Percentiles rank a stretch among this genome's conserved stretches.
Evolutionary conservation across 2,329 filamentous ascomycete genomes (phyloP).

Genomic region (Sporothrix luriei): DNA sequence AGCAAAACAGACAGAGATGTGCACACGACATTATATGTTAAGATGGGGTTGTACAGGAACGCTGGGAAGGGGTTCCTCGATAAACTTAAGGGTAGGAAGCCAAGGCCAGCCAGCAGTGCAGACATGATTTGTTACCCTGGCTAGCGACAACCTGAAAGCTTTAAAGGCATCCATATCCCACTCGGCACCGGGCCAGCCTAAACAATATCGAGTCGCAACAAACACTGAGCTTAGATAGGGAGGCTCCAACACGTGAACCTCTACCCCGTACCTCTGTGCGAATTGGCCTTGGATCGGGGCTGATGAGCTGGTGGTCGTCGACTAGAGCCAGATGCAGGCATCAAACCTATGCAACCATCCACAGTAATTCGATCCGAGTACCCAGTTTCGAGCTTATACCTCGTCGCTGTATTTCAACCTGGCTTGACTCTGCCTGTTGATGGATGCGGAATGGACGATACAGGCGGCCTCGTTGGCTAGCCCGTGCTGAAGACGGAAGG

Average conservation of each 20-base stretch:
- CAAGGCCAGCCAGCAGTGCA: constrained; percentile 4
- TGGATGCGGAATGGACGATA: constrained; percentile 1
- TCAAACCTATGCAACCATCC: no score
- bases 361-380: not conserved
- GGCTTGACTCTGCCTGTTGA: not conserved
- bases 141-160: not conserved
- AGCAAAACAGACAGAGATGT: not conserved
- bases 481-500: not conserved
- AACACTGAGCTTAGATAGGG: not conserved
- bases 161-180: not conserved
- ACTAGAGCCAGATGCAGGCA: not conserved
- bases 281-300: not conserved
- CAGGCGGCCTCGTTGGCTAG: not conserved
- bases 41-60: not conserved
- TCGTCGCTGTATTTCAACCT: no score
- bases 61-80: not conserved
- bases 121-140: no score
- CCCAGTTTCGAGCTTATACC: not conserved
- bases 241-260: not conserved
- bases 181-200: not conserved
- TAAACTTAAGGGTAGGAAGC: not conserved
- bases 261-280: not conserved
- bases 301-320: not conserved
- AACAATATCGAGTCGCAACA: no score
- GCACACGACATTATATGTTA: not conserved